phyloP scores from a whole-genome alignment of 441 rosid genomes.

The Adansonia rubrostipa region DNA sequence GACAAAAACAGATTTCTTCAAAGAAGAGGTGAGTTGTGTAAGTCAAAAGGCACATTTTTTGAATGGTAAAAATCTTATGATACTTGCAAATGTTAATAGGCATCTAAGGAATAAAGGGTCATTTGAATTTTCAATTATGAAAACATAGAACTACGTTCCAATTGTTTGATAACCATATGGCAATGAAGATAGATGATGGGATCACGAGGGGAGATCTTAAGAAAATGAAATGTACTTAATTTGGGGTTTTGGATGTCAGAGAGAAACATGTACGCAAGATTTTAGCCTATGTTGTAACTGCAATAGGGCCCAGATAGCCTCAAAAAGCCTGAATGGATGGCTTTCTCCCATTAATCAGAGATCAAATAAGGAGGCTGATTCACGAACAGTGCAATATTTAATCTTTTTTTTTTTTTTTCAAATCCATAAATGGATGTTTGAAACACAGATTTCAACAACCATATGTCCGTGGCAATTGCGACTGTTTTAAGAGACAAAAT shows the following conservation, averaged over 20 bases:
- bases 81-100: no score
- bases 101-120: no score
- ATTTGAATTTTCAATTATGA: not conserved
- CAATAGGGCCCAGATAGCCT: conserved; percentile 11
- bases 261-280: conserved; percentile 6
- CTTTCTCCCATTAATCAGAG: not conserved
- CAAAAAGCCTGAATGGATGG: conserved; percentile 22
- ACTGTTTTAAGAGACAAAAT: conserved; percentile 9
- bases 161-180: not conserved
- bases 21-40: no score
- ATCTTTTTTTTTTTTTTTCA: conserved; percentile 1
- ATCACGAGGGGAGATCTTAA: not conserved
- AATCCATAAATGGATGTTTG: conserved; percentile 4
- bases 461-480: conserved; percentile 16
- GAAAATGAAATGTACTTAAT: not conserved
- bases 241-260: not conserved
- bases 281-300: not conserved
- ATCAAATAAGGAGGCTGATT: not conserved
- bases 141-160: not conserved
- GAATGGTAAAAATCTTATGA: no score
- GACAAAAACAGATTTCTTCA: no score
- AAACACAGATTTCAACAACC: conserved; percentile 1
- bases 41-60: no score
- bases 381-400: conserved; percentile 27
- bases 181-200: not conserved